Base-by-base conservation (phyloP, 1,284 basidiomycete species). In the Exsudoporus floridanus region DNA sequence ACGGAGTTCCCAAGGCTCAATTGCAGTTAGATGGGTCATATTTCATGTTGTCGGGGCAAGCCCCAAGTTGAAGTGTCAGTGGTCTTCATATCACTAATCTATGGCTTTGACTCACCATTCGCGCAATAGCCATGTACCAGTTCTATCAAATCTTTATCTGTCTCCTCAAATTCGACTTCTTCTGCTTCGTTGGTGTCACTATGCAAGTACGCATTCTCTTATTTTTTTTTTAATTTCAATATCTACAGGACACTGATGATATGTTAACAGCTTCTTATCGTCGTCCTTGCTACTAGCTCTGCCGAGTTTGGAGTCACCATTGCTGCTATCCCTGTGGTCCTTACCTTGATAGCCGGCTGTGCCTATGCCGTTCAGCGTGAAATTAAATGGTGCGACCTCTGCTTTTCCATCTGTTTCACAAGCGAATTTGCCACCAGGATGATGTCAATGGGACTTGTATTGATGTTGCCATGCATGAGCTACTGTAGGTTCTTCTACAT, bases 91-190 rank as follows among this genome's bases (percentile, higher is more conserved):
- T 27, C 45, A 16, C 28, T n/a, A 41, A 27, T 27, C 18, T 30
- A 18, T 36, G 18, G 25, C 18, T 13, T 34, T 36, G 36, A 50
- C 42, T 58, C 33, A 60, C 42, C 54, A 44, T 48, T 52, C 52
- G 40, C 49, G 13, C 36, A 48, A 54, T 58, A 91, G 87, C 78
- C 35, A 91, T 92, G 88, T 92, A 90, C 66, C 86, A 86, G 60
- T 89, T 76, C 71, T 92, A 92, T 64, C 87, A 92, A 69, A 81
- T 92, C 61, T 83, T 91, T 77, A 83, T 92, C 48, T 91, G 89
- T 65, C 77, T 92, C 40, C 80, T 92, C 61, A 92, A 92, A 67
- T 91, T 93, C 64, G 90, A 92, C 69, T 92, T 92, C 70, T 92
- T 92, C 73, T 84, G 81, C 69, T 92, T 92, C 66, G 78, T 80